Conservation (phyloP, 2,329 filamentous ascomycete species). For the Sporothrix brasiliensis region DNA sequence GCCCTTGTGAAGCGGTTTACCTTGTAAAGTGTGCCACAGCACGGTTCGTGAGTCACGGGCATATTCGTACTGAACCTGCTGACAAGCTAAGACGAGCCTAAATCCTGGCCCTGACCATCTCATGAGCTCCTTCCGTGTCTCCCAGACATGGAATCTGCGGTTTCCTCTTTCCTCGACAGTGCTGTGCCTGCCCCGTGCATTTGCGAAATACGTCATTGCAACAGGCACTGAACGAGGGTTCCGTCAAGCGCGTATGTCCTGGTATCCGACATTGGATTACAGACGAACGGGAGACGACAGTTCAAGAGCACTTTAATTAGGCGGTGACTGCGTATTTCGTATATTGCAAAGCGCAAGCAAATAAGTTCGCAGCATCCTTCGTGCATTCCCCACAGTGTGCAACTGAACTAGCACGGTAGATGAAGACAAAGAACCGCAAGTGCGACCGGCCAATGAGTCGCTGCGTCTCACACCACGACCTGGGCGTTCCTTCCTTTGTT, state of each 20-base stretch:
- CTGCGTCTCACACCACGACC: constrained; percentile 22
- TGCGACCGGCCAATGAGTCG: constrained; percentile 2
- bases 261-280: background rate
- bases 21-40: no score
- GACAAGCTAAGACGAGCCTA: constrained; percentile 13
- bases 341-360: background rate
- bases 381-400: constrained; percentile 13
- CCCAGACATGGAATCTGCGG: constrained; percentile 13
- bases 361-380: background rate
- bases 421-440: background rate
- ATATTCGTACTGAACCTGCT: constrained; percentile 7
- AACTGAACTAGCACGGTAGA: constrained; percentile 1
- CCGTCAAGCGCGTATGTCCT: background rate
- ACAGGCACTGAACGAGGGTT: background rate
- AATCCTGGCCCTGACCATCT: background rate
- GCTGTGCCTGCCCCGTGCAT: no score
- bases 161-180: background rate
- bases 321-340: background rate
- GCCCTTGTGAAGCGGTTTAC: background rate
- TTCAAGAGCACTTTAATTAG: background rate
- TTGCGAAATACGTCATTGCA: constrained; percentile 15
- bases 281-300: no score
- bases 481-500: constrained; percentile 20
- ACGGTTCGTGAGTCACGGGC: constrained; percentile 17
- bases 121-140: constrained; percentile 11